Conservation (phyloP, 1,139 yeast genomes). For the Saccharomyces hybrid region DNA sequence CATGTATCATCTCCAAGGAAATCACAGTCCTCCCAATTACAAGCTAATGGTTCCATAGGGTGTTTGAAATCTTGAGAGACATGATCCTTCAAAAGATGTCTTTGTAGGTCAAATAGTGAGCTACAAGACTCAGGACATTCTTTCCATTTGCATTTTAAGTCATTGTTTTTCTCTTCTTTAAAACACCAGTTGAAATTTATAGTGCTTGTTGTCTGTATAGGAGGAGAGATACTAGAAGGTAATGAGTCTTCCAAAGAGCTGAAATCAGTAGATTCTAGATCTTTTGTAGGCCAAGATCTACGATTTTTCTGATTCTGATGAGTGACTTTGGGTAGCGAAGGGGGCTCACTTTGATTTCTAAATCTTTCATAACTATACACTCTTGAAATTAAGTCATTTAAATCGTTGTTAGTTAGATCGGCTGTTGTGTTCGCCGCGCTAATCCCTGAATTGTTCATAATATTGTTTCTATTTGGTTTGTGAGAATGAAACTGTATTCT, state of each 20-base stretch:
- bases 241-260: background rate
- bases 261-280: background rate
- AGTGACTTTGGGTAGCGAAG: background rate
- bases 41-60: constrained; percentile 22
- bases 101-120: constrained; percentile 41
- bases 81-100: constrained; percentile 55
- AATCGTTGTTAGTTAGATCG: background rate
- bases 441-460: background rate
- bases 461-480: constrained; percentile 7
- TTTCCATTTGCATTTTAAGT: constrained; percentile 47
- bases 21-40: constrained; percentile 71
- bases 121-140: constrained; percentile 38
- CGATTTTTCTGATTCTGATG: constrained; percentile 1
- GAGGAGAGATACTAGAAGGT: background rate
- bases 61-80: constrained; percentile 23
- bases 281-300: background rate
- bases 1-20: constrained; percentile 46
- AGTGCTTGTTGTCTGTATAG: constrained; percentile 12
- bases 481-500: constrained; percentile 33
- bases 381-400: background rate
- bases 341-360: constrained; percentile 1
- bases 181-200: constrained; percentile 35
- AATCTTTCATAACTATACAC: constrained; percentile 10
- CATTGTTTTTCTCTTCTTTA: constrained; percentile 19
- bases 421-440: background rate